Evolutionary conservation across 164 flowering plant species (phyloP), one percentile per base, ranked within the genome.

Genomic region (Santalum album): DNA sequence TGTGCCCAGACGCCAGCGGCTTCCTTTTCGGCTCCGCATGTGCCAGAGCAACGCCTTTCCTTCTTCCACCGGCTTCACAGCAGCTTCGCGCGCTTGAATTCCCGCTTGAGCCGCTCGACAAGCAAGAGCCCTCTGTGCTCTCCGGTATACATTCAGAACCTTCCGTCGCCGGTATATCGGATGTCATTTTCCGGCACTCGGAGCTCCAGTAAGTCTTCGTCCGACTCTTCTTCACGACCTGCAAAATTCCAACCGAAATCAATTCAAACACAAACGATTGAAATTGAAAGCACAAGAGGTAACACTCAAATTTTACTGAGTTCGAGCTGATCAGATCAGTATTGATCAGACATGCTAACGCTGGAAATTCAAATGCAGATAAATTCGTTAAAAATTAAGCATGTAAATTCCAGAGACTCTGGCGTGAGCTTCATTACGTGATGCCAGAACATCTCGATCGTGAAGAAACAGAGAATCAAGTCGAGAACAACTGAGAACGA

Each of bases 171-270:
- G 55, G 38, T 38, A 60, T 49, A 5, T 25, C 19, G 1, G 62
- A 48, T n/a, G 32, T 59, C 11, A 44, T 16, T 44, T 68, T 55
- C 63, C 24, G 21, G 25, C 42, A 3, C 50, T 58, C 66, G 50
- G 67, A 65, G 35, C 53, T 66, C 25, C 58, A 10, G 27, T 35
- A 50, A 10, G 39, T 54, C 65, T 72, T 70, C 17, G 83, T 65
- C 7, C 84, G 78, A 21, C 63, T 65, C 58, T 65, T 75, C 47
- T 69, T 53, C 53, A 57, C 71, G 4, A 68, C 71, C 86, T 80
- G 72, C 34, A 16, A 29, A 17, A 42, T 18, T 42, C 9, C 34
- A 29, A 29, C 34, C 34, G 34, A 29, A 29, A 29, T 29, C 4
- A 9, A 29, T 3, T 29, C 34, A 29, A 9, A 29, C 9, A 4